Percentiles rank a stretch among this genome's conserved stretches.
Conservation (phyloP, 352 stramenopile genomes). For the Pythium sukuiense region DNA sequence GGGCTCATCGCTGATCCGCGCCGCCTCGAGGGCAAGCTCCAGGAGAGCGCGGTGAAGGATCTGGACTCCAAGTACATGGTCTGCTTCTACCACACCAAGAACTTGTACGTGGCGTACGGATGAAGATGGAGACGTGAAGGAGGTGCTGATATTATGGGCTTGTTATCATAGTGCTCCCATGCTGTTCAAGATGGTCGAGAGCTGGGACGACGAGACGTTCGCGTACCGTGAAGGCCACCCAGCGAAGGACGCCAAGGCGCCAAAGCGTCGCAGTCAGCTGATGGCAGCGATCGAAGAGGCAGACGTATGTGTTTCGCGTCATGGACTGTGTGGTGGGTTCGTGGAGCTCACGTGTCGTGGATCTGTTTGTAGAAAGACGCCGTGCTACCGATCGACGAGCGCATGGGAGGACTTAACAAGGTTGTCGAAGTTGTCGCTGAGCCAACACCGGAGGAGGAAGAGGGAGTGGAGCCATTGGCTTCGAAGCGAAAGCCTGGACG, state of each 20-base stretch:
- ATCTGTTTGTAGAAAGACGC: slow-evolving; percentile 49
- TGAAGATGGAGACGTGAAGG: not conserved
- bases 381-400: slow-evolving; percentile 49
- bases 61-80: slow-evolving; percentile 73
- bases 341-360: not conserved
- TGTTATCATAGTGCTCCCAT: slow-evolving; percentile 46
- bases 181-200: slow-evolving; percentile 63
- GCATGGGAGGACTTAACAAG: slow-evolving; percentile 58
- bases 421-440: slow-evolving; percentile 17
- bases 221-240: slow-evolving; percentile 65
- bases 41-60: slow-evolving; percentile 48
- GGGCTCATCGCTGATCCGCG: slow-evolving; percentile 69
- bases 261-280: slow-evolving; percentile 62
- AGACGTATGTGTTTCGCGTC: slow-evolving; percentile 40
- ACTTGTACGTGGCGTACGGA: slow-evolving; percentile 54
- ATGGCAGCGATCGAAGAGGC: slow-evolving; percentile 71
- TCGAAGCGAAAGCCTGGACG: slow-evolving; percentile 48
- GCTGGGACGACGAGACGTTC: slow-evolving; percentile 72
- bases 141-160: not conserved
- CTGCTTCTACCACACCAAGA: slow-evolving; percentile 78
- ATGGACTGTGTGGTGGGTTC: not conserved
- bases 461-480: slow-evolving; percentile 15
- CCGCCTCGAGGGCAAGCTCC: slow-evolving; percentile 43
- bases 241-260: slow-evolving; percentile 68
- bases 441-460: slow-evolving; percentile 12